Evolutionary conservation across 495 filamentous ascomycete species (phyloP).

Genomic region (Copromyces sp.): DNA sequence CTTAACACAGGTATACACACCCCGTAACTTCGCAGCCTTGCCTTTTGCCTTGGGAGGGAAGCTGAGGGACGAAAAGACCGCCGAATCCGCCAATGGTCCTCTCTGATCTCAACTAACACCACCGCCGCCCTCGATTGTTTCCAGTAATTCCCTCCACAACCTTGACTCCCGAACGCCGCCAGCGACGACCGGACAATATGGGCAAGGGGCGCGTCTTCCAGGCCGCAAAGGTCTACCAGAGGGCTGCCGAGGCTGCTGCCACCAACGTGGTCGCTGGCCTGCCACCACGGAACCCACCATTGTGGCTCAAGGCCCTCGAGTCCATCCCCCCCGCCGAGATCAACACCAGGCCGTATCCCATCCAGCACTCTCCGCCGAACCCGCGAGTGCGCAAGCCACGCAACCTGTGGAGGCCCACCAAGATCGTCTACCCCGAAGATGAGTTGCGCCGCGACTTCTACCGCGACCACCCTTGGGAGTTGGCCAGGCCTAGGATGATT

Average conservation of each 20-base stretch:
- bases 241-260: constrained; percentile 47
- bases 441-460: constrained; percentile 70
- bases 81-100: not conserved
- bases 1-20: not conserved
- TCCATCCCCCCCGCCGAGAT: constrained; percentile 72
- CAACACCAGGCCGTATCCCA: constrained; percentile 55
- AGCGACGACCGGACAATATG: constrained; percentile 8
- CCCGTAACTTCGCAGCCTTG: not conserved
- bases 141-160: not conserved
- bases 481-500: constrained; percentile 77
- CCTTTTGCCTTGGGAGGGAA: not conserved
- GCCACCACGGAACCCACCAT: constrained; percentile 37
- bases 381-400: constrained; percentile 48
- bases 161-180: not conserved
- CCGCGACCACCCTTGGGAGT: constrained; percentile 92
- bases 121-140: not conserved
- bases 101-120: not conserved
- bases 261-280: constrained; percentile 26
- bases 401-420: constrained; percentile 67
- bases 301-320: constrained; percentile 67
- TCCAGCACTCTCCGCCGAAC: constrained; percentile 46
- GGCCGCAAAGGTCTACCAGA: constrained; percentile 61
- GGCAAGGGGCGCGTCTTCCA: constrained; percentile 49
- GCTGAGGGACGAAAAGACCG: not conserved
- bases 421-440: constrained; percentile 79